Base-by-base conservation (phyloP, 1,284 basidiomycete species). In the Bjerkandera adusta region DNA sequence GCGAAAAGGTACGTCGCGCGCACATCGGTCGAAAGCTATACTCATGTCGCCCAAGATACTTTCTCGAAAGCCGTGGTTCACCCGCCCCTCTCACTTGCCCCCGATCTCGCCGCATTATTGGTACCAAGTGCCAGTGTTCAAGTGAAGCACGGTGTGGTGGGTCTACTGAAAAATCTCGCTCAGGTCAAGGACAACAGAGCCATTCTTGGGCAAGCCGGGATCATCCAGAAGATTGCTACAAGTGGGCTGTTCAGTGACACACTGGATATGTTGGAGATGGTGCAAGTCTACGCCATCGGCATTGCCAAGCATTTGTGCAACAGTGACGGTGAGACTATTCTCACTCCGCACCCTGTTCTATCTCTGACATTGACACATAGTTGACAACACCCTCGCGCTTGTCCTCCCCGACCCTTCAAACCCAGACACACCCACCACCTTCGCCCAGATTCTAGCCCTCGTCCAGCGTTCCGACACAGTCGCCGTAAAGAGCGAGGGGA, bases 231-330 rank as follows among this genome's bases (percentile, higher is more conserved):
- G 16, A 72, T 94, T 16, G 69, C 78, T 6, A 65, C 68, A n/a
- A 85, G 86, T 50, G 79, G 82, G 2, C 70, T 92, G 7, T 93
- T 88, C 82, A 75, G 76, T 22, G 76, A 82, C 42, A 76, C 79
- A 49, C 69, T 77, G 5, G 91, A 95, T 42, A 81, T 92, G 70
- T 81, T 87, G 10, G 87, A 90, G 46, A 78, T 89, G 10, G 82
- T 98, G 0, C 96, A 98, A 66, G 76, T 93, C 21, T 85, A 84
- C 38, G 90, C 91, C 0, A 88, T 97, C 35, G 92, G 91, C 0
- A 75, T 94, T 13, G 77, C 89, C 24, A 97, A 97, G 68, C 89
- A 97, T 60, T 73, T 98, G 47, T 92, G 89, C 62, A 82, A 79
- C 50, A 77, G 77, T 29, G 84, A 81, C 58, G 71, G 92, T 93